Percentiles rank a stretch among this genome's conserved stretches.
Conservation (phyloP, 306 rosid species). For the Biancaea sappan region DNA sequence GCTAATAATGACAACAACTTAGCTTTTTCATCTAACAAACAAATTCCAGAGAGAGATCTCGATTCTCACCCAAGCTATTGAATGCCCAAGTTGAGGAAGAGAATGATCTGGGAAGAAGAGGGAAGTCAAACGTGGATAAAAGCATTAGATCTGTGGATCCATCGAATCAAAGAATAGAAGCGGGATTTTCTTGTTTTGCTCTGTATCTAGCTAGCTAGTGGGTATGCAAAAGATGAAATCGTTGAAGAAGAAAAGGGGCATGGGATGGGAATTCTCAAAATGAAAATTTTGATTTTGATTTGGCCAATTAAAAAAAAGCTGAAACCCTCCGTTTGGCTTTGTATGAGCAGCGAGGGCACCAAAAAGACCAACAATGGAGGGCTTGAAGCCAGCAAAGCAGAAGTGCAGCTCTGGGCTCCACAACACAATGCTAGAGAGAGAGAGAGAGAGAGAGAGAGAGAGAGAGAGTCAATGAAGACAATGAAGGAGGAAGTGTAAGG, state of each 20-base stretch:
- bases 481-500: conserved; percentile 7
- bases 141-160: conserved; percentile 79
- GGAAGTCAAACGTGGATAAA: conserved; percentile 28
- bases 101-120: conserved; percentile 47
- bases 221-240: conserved; percentile 33
- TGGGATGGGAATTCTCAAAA: conserved; percentile 28
- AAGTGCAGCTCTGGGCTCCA: conserved; percentile 83
- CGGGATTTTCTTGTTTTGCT: conserved; percentile 15
- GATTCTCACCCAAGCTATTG: conserved; percentile 48
- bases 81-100: conserved; percentile 35
- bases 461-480: conserved; percentile 49
- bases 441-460: conserved; percentile 15
- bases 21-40: conserved; percentile 18
- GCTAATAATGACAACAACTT: conserved; percentile 34
- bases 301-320: too few relatives aligned
- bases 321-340: conserved; percentile 3
- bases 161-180: conserved; percentile 38
- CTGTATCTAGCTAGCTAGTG: not conserved
- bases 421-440: conserved; percentile 36
- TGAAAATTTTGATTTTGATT: conserved; percentile 20
- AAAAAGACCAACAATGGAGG: conserved; percentile 70
- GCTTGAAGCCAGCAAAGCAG: conserved; percentile 93
- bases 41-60: conserved; percentile 36
- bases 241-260: conserved; percentile 36
- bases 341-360: conserved; percentile 60